Conservation (phyloP, 345 rosid species). For the Salix udensis region DNA sequence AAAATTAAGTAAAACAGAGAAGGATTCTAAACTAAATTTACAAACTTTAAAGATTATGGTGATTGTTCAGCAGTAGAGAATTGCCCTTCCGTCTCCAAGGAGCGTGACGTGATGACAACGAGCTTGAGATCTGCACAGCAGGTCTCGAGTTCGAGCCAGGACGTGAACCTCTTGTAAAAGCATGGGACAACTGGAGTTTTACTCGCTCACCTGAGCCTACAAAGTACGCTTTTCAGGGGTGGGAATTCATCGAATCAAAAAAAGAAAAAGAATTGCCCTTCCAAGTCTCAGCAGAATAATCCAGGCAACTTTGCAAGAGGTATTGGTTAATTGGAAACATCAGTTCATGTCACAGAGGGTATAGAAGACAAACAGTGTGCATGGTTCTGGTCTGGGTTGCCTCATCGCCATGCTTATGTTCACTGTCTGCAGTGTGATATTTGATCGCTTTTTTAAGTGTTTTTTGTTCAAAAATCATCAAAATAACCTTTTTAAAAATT, state of each 20-base stretch:
- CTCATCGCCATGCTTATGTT: conserved; percentile 15
- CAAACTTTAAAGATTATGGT: not conserved
- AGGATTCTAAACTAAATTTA: not conserved
- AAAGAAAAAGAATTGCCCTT: not conserved
- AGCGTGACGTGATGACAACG: too few relatives aligned
- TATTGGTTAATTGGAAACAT: conserved; percentile 8
- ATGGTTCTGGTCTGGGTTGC: not conserved
- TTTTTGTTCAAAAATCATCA: too few relatives aligned
- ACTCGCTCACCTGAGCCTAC: too few relatives aligned
- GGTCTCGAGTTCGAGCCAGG: too few relatives aligned
- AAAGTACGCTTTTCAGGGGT: too few relatives aligned
- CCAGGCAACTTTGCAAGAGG: not conserved
- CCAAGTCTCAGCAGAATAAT: not conserved
- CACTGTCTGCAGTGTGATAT: conserved; percentile 5
- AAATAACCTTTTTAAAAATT: too few relatives aligned
- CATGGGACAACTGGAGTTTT: too few relatives aligned
- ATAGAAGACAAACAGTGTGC: not conserved
- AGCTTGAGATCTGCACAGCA: too few relatives aligned
- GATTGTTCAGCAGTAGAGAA: not conserved
- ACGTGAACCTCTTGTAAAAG: too few relatives aligned
- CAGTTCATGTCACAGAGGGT: not conserved
- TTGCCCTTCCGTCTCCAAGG: not conserved
- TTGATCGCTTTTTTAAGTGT: too few relatives aligned
- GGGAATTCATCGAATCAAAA: too few relatives aligned
- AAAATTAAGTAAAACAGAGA: not conserved